phyloP scores from a whole-genome alignment of 164 flowering plant species.

The Magnolia changhungtana region DNA sequence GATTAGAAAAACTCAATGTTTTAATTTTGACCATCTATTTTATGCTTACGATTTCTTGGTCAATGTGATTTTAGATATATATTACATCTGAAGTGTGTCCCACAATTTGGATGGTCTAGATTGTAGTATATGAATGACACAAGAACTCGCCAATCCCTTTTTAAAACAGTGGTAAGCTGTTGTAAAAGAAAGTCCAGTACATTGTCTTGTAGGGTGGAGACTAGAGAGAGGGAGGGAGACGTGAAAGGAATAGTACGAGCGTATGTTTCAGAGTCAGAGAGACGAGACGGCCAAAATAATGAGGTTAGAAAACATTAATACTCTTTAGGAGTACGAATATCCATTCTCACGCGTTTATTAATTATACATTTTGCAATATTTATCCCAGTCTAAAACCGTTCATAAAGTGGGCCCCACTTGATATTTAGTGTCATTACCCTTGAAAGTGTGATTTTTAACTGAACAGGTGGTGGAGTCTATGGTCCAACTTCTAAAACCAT shows the following conservation, averaged over 20 bases:
- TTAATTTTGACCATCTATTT: no score
- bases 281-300: neutral
- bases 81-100: no score
- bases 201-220: neutral
- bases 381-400: neutral
- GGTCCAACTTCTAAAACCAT: no score
- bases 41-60: no score
- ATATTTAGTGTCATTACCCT: neutral
- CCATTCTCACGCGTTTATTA: neutral
- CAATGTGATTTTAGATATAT: no score
- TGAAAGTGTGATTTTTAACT: neutral
- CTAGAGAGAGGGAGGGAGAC: neutral
- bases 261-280: neutral
- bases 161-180: neutral
- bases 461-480: no score
- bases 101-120: no score
- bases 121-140: no score
- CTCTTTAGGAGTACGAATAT: neutral
- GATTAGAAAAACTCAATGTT: no score
- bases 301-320: neutral
- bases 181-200: neutral
- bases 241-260: neutral
- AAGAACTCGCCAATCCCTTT: neutral
- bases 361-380: no score
- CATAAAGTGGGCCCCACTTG: neutral